phyloP scores from a whole-genome alignment of 2,329 filamentous ascomycete species.

The Aureobasidium vineae region DNA sequence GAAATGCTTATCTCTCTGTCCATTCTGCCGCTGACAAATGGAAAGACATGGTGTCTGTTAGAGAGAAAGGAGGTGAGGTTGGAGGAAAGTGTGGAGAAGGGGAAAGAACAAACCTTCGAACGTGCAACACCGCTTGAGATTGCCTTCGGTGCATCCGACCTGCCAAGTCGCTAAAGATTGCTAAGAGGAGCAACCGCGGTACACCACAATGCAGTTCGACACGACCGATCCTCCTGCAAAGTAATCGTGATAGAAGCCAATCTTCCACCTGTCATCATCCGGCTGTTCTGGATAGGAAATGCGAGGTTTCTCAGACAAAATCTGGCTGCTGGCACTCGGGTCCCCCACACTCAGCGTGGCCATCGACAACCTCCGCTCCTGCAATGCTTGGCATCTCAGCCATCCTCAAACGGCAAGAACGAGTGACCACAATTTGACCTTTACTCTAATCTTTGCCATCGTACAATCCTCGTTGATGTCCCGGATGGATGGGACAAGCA shows the following conservation, averaged over 20 bases:
- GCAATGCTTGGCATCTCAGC: neutral
- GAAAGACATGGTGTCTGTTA: neutral
- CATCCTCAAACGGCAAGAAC: neutral
- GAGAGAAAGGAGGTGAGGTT: neutral
- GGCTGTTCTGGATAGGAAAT: neutral
- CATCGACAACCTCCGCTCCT: neutral
- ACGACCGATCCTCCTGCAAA: neutral
- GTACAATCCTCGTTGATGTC: neutral
- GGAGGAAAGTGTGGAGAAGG: conserved; percentile 20
- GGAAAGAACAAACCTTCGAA: conserved; percentile 1
- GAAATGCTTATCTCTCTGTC: neutral
- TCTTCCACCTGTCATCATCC: neutral
- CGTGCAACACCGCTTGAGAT: conserved; percentile 3
- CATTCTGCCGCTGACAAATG: neutral
- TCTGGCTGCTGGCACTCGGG: neutral
- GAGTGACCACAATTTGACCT: conserved; percentile 1
- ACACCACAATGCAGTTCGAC: neutral
- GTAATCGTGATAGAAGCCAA: neutral
- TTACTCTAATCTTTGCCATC: neutral
- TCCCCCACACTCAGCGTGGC: neutral
- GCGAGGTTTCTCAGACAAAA: neutral
- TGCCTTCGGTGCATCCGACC: neutral
- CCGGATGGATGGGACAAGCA: conserved; percentile 12
- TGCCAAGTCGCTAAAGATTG: conserved; percentile 21
- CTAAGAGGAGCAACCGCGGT: neutral